Conservation (phyloP, 352 stramenopile species). For the Elongisporangium prolatum region DNA sequence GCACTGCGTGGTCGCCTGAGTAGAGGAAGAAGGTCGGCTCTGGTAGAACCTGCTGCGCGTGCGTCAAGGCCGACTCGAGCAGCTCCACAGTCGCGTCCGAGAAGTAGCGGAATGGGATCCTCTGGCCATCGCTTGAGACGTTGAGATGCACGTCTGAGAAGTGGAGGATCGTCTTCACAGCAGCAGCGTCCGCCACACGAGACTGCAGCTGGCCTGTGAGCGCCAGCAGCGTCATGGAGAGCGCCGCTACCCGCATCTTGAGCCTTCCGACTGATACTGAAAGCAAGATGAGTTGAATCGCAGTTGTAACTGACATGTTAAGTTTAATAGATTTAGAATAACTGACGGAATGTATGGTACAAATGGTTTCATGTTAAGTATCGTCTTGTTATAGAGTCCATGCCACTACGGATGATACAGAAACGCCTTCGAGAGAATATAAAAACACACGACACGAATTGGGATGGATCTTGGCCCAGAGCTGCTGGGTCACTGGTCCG, state of each 20-base stretch:
- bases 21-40: constrained; percentile 74
- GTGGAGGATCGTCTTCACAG: constrained; percentile 43
- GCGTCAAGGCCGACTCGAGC: constrained; percentile 62
- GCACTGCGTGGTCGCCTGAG: constrained; percentile 72
- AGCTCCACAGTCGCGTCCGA: constrained; percentile 48
- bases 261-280: not conserved
- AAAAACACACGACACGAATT: not conserved
- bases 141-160: constrained; percentile 87
- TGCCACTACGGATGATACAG: too few relatives aligned
- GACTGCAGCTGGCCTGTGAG: not conserved
- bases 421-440: too few relatives aligned
- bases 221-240: not conserved
- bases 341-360: too few relatives aligned
- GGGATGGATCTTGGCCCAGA: not conserved
- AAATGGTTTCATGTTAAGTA: not conserved
- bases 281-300: not conserved
- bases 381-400: too few relatives aligned
- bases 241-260: not conserved
- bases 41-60: constrained; percentile 47
- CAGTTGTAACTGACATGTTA: not conserved
- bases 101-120: constrained; percentile 42
- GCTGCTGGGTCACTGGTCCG: constrained; percentile 33
- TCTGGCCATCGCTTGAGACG: constrained; percentile 41
- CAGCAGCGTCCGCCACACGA: not conserved
- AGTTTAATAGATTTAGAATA: not conserved